Evolutionary conservation across 306 rosid genomes (phyloP).

Genomic region (Rubus idaeus): DNA sequence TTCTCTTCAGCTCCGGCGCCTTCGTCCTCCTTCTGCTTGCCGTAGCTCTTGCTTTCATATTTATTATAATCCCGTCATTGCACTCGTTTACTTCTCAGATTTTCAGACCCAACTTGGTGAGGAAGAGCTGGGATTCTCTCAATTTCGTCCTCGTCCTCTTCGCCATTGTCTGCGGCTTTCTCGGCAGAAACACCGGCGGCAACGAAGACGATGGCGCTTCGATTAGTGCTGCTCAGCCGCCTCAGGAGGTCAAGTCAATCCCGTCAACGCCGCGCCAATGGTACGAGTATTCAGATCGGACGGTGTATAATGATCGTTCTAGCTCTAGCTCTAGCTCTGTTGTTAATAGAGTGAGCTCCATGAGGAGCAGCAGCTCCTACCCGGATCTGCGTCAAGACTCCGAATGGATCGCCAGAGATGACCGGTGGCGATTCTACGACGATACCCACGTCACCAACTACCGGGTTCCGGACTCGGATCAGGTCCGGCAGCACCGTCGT

Average conservation of each 20-base stretch:
- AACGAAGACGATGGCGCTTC: background rate
- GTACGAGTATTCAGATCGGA: constrained; percentile 53
- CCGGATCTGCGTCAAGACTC: constrained; percentile 87
- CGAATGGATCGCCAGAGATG: constrained; percentile 43
- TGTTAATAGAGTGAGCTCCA: constrained; percentile 22
- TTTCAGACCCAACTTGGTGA: constrained; percentile 61
- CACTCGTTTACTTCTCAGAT: constrained; percentile 49
- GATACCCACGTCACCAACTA: constrained; percentile 49
- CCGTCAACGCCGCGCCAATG: constrained; percentile 47
- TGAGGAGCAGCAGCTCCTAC: constrained; percentile 77
- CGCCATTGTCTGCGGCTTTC: constrained; percentile 83
- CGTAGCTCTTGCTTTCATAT: constrained; percentile 41
- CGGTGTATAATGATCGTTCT: constrained; percentile 7
- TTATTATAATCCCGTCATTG: constrained; percentile 51
- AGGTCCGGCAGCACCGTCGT: constrained; percentile 28
- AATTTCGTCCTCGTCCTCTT: constrained; percentile 76
- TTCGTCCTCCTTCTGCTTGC: constrained; percentile 43
- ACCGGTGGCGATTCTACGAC: constrained; percentile 63
- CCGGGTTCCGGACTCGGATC: constrained; percentile 34
- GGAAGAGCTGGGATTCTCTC: constrained; percentile 80
- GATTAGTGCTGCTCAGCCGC: background rate
- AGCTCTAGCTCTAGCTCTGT: background rate
- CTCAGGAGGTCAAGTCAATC: constrained; percentile 32
- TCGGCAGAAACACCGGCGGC: constrained; percentile 40
- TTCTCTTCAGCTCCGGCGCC: constrained; percentile 51